Conservation (phyloP, 2,329 filamentous ascomycete species). For the Penicillium sp. region DNA sequence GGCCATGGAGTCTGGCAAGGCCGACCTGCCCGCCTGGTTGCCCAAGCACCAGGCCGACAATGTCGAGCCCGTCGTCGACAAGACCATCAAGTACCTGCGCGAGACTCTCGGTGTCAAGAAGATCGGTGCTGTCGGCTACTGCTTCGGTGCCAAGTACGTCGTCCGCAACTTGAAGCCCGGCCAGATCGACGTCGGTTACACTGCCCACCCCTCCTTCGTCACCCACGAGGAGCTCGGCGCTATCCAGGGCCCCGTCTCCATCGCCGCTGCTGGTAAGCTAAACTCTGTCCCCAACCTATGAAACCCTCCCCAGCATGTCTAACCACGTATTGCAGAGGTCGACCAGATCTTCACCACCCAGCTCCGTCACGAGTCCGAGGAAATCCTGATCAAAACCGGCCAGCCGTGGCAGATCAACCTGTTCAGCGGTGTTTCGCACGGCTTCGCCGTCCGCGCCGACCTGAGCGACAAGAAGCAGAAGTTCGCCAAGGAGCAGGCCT, state of each 20-base stretch:
- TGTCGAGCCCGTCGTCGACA: constrained; percentile 53
- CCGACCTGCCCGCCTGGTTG: constrained; percentile 51
- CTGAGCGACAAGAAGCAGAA: constrained; percentile 52
- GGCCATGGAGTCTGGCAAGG: constrained; percentile 44
- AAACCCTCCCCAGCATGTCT: no score
- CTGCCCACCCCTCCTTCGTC: constrained; percentile 74
- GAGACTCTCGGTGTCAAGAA: constrained; percentile 54
- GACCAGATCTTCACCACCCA: constrained; percentile 62
- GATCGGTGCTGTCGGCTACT: constrained; percentile 66
- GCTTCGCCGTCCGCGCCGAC: constrained; percentile 69
- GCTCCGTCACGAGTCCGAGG: constrained; percentile 61
- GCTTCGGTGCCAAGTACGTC: constrained; percentile 73
- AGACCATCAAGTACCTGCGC: constrained; percentile 53
- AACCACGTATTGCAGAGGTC: constrained; percentile 45
- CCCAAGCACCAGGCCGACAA: constrained; percentile 45
- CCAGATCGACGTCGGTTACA: constrained; percentile 63
- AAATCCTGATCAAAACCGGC: constrained; percentile 55
- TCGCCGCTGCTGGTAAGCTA: constrained; percentile 52
- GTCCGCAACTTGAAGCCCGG: constrained; percentile 62
- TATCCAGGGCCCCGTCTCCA: constrained; percentile 64
- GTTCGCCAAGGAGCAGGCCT: constrained; percentile 77
- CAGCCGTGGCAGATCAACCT: constrained; percentile 72
- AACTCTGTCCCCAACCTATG: no score
- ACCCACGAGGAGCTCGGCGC: constrained; percentile 60
- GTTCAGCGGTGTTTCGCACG: constrained; percentile 66